Base-by-base conservation (phyloP, 805 yeast genomes). In the Ogataea degrootiae region DNA sequence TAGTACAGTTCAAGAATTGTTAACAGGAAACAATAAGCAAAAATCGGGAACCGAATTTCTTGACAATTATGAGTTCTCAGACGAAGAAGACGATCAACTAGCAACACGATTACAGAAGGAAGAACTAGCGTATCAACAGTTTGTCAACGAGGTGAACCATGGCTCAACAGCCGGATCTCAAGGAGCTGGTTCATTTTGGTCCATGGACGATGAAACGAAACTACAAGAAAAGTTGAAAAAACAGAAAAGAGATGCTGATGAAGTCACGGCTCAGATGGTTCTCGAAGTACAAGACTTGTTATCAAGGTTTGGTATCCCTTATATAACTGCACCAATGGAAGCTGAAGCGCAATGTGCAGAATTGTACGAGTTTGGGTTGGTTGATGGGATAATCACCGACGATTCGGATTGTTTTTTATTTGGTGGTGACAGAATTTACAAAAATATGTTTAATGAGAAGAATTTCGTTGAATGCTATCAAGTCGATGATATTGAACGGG, bases 321-420 rank as follows among this genome's bases (percentile, higher is more conserved):
- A 80, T 55, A 77, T 94, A 9, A 87, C 96, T 0, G 97, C 99
- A 0, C 99, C 99, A 1, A 89, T 89, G 91, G 99, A 94, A 67
- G 99, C 99, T 1, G 99, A 94, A 68, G 98, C 99, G 0, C 99
- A 94, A 60, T 94, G 99, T 68, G 97, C 96, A 0, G 87, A 85
- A 54, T 67, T 94, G 6, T 65, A 80, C 37, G 60, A 66, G n/a
- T 64, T 90, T 21, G 79, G 77, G 0, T 70, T 94, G 17, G 97
- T 92, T 4, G 98, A 94, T 65, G 99, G 99, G 0, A 85, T 94
- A 6, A 83, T 94, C 22, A 94, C 99, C 0, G 99, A 94, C 67
- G 99, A 94, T 71, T 88, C 96, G 55, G 99, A 94, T 75, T 90
- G 96, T 43, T 94, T 94, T 57, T 66, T 94, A 35, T 94, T 94